Base-by-base conservation (phyloP, 2,329 filamentous ascomycete species). In the Seiridium cupressi region DNA sequence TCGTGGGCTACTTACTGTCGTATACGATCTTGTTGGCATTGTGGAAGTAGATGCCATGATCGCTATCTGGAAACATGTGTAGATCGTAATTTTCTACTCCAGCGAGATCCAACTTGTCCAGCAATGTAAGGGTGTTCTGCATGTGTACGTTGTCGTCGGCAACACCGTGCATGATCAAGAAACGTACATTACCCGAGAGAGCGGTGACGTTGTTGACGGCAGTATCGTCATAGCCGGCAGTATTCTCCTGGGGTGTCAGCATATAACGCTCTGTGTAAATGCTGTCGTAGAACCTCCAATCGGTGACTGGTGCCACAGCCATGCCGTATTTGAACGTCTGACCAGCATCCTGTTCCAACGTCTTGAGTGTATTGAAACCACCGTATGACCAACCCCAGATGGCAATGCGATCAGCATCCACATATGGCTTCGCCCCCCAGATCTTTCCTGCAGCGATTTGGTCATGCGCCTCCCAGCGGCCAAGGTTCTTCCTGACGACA, bases 361-460 rank as follows among this genome's bases (percentile, higher is more conserved):
- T 95, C 80, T 99, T 99, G 69, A 99, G 84, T 5, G 95, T 92
- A 81, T 91, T 91, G 80, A 96, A 99, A 9, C 95, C 95, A 60
- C 95, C 95, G 71, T 95, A 99, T 64, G 92, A 96, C 95, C 95
- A 99, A 53, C 95, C 95, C 95, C 95, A 99, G 71, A 99, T 96
- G 26, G 93, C 93, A 66, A 99, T 86, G 58, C 91, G 87, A 5
- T 86, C 82, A 34, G 84, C 80, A 72, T 99, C 96, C 11, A 97
- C 89, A 73, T 99, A 98, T 11, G 84, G 76, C 72, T 92, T 94
- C 44, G 80, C 79, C 0, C 90, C 89, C 88, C 92, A 98, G 65
- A 90, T 86, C 74, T 93, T 90, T 3, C 91, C 95, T 1, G 93
- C 90, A 34, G 89, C 90, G 65, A 99, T 98, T 74, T 99, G 95